Base-by-base conservation (phyloP, 306 rosid species). In the Sphenostylis stenocarpa region DNA sequence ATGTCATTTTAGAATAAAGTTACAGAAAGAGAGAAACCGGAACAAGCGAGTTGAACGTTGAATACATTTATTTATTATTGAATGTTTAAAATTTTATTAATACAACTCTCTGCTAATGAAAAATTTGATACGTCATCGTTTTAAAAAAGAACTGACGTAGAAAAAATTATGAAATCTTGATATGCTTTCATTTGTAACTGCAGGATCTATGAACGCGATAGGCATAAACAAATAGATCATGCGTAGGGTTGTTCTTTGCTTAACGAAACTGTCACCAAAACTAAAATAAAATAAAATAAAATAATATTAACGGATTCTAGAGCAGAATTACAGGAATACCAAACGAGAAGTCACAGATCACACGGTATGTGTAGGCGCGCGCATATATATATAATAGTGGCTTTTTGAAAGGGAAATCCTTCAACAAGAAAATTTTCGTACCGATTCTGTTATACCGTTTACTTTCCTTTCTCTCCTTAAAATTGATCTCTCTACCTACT, bases 231-330 rank as follows among this genome's bases (percentile, higher is more conserved):
- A 61, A 21, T 11, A 13, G 12, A 38, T 38, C 3, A 38, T 38
- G 0, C 12, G 1, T 4, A 7, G 53, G 34, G 45, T 80, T 65
- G 70, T 80, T 55, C 80, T n/a, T 80, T 80, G 55, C 84, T 73
- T 73, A 45, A 66, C 80, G 78, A 73, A 73, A 16, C 76, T 33
- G 14, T 77, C 53, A 44, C 0, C 19, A 57, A 16, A 29, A 38
- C 12, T 8, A 38, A 38, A 31, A 21, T 0, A 71, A 60, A 49
- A 1, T 60, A 43, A 31, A 33, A 68, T 3, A 29, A 6, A 19
- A 51, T 65, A 51, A 0, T 41, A 36, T 36, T n/a, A 36, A 53
- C 15, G 7, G 1, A 0, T 36, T 36, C 2, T 24, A 8, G 21
- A 21, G 13, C 9, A 13, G 11, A 79, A 78, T 70, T 55, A 43